Conservation (phyloP, 176 grass and related monocot species). For the Aegilops tauschii region DNA sequence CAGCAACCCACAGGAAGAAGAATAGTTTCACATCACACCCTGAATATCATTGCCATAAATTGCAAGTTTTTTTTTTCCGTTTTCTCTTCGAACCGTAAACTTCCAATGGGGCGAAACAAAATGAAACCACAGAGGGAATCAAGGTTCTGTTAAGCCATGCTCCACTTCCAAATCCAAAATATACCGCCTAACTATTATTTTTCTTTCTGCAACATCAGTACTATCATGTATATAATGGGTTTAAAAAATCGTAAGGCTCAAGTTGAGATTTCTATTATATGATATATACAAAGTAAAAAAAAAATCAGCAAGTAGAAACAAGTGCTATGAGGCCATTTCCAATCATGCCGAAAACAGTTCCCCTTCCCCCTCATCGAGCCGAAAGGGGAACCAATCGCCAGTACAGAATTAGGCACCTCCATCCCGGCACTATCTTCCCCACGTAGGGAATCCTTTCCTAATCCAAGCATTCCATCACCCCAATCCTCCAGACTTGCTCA, state of each 20-base stretch:
- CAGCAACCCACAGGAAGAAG: background rate
- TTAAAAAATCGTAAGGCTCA: background rate
- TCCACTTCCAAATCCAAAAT: background rate
- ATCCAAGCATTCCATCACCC: conserved; percentile 36
- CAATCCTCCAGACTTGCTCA: conserved; percentile 35
- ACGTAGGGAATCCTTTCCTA: conserved; percentile 31
- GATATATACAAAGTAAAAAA: background rate
- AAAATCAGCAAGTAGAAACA: background rate
- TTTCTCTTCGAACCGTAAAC: background rate
- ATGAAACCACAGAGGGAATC: background rate
- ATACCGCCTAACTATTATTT: background rate
- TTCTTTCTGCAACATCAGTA: background rate
- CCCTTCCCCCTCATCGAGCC: background rate
- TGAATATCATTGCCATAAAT: background rate
- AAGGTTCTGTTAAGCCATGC: background rate
- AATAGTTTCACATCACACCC: background rate
- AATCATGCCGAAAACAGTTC: conserved; percentile 12
- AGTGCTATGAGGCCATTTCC: conserved; percentile 34
- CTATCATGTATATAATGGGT: background rate
- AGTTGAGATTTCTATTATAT: background rate
- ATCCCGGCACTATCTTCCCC: background rate
- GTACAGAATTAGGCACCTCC: conserved; percentile 27
- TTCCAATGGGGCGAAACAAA: background rate
- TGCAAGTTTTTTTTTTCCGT: background rate
- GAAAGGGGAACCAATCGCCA: background rate